Percentiles rank a stretch among this genome's conserved stretches.
phyloP scores from a whole-genome alignment of 305 asterid species.

The Solanum hybrid region DNA sequence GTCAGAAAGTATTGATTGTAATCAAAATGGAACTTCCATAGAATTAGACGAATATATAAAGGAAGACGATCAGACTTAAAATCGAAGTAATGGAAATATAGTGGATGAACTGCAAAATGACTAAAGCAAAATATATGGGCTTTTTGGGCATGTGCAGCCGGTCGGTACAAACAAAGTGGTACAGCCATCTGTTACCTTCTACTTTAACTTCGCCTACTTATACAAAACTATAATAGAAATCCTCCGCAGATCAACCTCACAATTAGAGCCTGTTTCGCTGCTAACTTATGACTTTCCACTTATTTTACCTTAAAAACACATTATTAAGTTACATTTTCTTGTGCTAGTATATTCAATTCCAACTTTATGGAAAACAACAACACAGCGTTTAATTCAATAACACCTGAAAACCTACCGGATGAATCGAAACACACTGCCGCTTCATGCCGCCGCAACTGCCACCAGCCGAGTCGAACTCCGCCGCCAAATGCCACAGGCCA shows the following conservation, averaged over 20 bases:
- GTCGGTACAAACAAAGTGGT: neutral
- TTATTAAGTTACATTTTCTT: neutral
- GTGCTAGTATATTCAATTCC: neutral
- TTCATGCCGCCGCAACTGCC: constrained; percentile 9
- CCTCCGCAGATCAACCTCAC: neutral
- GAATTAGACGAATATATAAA: neutral
- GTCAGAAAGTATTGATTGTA: neutral
- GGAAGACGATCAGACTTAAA: neutral
- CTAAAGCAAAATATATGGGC: neutral
- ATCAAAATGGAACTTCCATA: neutral
- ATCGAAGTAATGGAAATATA: neutral
- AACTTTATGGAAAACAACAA: neutral
- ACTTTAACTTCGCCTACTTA: neutral
- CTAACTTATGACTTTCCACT: neutral
- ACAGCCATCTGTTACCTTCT: neutral
- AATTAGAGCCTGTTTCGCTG: neutral
- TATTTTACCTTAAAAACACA: neutral
- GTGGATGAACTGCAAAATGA: neutral
- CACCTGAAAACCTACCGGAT: constrained; percentile 30
- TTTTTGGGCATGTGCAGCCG: neutral
- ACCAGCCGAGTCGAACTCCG: neutral
- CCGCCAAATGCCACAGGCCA: constrained; percentile 37
- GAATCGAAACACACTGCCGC: constrained; percentile 17
- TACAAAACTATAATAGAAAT: neutral
- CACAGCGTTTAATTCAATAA: neutral